Evolutionary conservation across 768 basidiomycete species (phyloP), one percentile per base, ranked within the genome.

Genomic region (Xerocomus brunneocitrinus): DNA sequence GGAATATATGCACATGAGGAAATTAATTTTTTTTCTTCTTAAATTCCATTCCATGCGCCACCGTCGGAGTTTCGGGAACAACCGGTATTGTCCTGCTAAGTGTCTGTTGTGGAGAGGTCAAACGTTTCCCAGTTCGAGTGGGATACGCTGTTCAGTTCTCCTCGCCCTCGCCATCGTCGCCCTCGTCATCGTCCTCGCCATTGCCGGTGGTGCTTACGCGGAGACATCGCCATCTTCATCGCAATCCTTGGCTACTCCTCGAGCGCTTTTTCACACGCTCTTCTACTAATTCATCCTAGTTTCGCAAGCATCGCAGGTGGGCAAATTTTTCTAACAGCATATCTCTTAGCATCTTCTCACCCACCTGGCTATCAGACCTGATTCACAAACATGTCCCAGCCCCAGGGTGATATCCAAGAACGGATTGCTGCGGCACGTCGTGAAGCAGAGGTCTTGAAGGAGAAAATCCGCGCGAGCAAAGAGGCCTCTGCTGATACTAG

Each of bases 401-500:
- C 78, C 53, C 86, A 85, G 73, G 81, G 83, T 70, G 89, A 91
- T 68, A 89, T 91, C 63, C 89, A 91, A 69, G 89, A 91, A 75
- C 77, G 89, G 64, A 98, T 99, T 71, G 92, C 95, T 41, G 91
- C 95, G 49, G 95, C 97, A 54, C 85, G 95, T 62, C 81, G 97
- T 69, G 97, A 98, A 74, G 94, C 94, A 42, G 95, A 98, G 74
- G 88, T 83, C 67, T 72, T 99, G 75, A 99, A 97, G 76, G 97
- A 99, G 81, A 95, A 95, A 84, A 99, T 99, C 69, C 80, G 95
- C 66, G 87, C 91, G 46, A 95, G 91, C 73, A 88, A 86, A 68
- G 97, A 98, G 72, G 91, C 94, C 55, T 91, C 94, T 46, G 94
- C 91, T n/a, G 95, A 99, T 74, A 97, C 95, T 16, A 95, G 91